Percentiles rank a stretch among this genome's conserved stretches.
These are phyloP conservation scores for Acanthamoeba culbertsoni DNA, from an alignment of 208 protist genomes.

Conservation along the genomic window DNA sequence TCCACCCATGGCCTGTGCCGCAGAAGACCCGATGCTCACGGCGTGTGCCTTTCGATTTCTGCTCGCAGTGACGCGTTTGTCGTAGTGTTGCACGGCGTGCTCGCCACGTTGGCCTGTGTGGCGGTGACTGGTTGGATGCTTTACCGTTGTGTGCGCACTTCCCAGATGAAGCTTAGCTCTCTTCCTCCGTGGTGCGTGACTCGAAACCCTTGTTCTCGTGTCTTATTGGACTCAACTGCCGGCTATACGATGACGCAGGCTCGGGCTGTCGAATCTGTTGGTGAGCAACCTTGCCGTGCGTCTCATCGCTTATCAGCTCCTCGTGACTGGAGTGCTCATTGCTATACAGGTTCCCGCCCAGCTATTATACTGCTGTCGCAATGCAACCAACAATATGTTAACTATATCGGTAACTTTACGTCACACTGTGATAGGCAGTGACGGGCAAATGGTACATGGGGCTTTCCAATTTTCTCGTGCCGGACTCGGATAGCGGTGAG, in stretches of 20 bases:
- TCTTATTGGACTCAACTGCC: not conserved
- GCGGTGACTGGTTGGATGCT: not conserved
- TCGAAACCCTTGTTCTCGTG: not conserved
- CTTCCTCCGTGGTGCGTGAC: not conserved
- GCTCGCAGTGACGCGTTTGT: not conserved
- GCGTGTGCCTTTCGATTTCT: no score
- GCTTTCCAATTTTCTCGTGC: not conserved
- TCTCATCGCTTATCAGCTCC: not conserved
- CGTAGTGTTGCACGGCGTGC: not conserved
- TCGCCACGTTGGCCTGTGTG: not conserved
- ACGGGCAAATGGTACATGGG: constrained; percentile 29
- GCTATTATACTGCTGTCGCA: no score
- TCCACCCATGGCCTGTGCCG: not conserved
- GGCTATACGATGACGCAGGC: not conserved
- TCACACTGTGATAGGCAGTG: no score
- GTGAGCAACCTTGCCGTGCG: not conserved
- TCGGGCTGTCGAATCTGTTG: not conserved
- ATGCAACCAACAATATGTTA: no score
- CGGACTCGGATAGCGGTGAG: not conserved
- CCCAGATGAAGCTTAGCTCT: not conserved
- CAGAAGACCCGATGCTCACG: no score
- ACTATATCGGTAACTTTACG: no score
- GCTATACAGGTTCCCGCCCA: not conserved
- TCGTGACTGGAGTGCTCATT: not conserved
- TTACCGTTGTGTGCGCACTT: not conserved